Conservation (phyloP, 139 green algal genomes). For the Trebouxia sp. region DNA sequence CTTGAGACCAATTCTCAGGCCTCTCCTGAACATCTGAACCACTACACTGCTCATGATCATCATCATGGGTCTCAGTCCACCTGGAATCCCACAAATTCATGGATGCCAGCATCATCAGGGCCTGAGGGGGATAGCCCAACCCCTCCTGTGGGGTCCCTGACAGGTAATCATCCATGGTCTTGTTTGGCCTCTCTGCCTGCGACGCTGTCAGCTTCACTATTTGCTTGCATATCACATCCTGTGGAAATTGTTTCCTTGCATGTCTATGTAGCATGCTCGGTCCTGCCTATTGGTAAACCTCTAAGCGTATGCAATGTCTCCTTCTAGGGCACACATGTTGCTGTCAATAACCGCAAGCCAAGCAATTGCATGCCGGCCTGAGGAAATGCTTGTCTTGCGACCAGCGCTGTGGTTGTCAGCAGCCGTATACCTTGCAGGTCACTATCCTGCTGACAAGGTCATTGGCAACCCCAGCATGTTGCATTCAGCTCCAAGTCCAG, state of each 20-base stretch:
- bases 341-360: no score
- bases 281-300: no score
- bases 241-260: no score
- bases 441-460: background rate
- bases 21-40: background rate
- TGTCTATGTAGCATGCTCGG: no score
- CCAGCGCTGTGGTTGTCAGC: no score
- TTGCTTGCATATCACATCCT: no score
- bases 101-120: conserved; percentile 6
- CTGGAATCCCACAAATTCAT: conserved; percentile 29
- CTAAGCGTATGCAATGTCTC: no score
- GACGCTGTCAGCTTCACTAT: no score
- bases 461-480: background rate
- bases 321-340: no score
- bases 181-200: background rate
- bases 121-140: background rate
- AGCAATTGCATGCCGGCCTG: no score
- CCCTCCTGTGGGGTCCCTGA: conserved; percentile 12
- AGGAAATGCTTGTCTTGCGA: no score
- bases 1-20: conserved; percentile 19
- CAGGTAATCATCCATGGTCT: background rate
- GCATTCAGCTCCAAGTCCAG: conserved; percentile 7
- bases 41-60: background rate
- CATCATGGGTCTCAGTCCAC: background rate
- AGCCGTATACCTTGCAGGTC: no score